A percentile compares a stretch with the other conserved stretches of the same genome.
phyloP scores from a whole-genome alignment of 345 rosid species.

The Pugionium cornutum region DNA sequence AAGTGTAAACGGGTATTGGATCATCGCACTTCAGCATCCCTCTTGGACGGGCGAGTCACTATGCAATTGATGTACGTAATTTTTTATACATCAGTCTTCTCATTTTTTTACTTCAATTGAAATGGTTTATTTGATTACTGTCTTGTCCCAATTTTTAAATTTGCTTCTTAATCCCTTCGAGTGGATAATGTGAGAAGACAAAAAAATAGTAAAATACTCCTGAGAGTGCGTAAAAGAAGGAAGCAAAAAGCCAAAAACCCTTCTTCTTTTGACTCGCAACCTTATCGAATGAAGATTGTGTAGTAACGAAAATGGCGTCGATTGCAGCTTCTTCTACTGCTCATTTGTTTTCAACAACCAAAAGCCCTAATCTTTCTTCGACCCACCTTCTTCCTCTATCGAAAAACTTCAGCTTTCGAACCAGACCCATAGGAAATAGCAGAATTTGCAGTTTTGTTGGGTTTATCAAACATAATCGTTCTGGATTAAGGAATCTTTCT shows the following conservation, averaged over 20 bases:
- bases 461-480: conserved; percentile 35
- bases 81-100: no score
- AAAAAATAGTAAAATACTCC: no score
- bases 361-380: conserved; percentile 35
- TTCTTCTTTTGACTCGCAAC: background rate
- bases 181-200: conserved; percentile 33
- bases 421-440: conserved; percentile 24
- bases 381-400: conserved; percentile 26
- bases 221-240: no score
- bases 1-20: no score
- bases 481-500: conserved; percentile 38
- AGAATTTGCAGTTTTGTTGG: conserved; percentile 32
- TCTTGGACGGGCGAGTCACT: no score
- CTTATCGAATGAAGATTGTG: conserved; percentile 37
- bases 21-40: no score
- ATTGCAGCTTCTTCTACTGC: conserved; percentile 47
- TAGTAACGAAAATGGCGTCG: conserved; percentile 52
- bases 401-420: conserved; percentile 40
- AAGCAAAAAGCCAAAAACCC: background rate
- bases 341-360: conserved; percentile 25
- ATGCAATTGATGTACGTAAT: no score
- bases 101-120: no score
- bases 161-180: no score
- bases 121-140: no score
- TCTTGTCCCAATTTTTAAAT: no score